Base-by-base conservation (phyloP, 192 early-diverging fungal genomes). In the Dissophora globulifera region DNA sequence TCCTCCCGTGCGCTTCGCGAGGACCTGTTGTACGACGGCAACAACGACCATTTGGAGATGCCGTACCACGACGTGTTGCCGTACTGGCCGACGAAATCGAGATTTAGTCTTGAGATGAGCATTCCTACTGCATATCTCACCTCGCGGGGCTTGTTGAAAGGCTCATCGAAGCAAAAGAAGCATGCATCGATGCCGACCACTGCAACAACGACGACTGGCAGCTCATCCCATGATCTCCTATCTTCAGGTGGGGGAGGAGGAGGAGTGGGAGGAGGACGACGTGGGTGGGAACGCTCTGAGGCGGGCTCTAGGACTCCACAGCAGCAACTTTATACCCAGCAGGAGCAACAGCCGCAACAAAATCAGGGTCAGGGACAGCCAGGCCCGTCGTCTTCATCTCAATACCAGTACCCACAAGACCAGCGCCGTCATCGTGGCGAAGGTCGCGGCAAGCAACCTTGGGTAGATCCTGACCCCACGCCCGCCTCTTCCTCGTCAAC, bases 41-140 rank as follows among this genome's bases (percentile, higher is more conserved):
- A n/a, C n/a, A 27, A 27, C 2, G 54, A 58, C 11, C 22, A 51
- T 13, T 17, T 19, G 23, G n/a, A 26, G 0, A 48, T 42, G 31
- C 70, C 63, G 1, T 54, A 64, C 16, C 42, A 65, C 26, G 62
- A 67, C 25, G 54, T 29, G 3, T 38, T 76, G 0, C 72, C 72
- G 0, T 76, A 76, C 30, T 76, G 72, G 72, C 72, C 72, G 1
- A 27, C 64, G 11, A 76, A 67, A 23, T 76, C 72, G 0, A 41
- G 50, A 7, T 76, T 76, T 49, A 60, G 46, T 12, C 58, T 76
- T 0, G 72, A 76, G 17, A 31, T 76, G 50, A 55, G 62, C 30
- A 67, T 76, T n/a, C 63, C 72, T 9, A 63, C 72, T 5, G 72
- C 72, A 12, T 67, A 76, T 20, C 31, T 76, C 16, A 76, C 72